phyloP scores from a whole-genome alignment of 2,329 filamentous ascomycete species.

The Metarhizium rileyi region DNA sequence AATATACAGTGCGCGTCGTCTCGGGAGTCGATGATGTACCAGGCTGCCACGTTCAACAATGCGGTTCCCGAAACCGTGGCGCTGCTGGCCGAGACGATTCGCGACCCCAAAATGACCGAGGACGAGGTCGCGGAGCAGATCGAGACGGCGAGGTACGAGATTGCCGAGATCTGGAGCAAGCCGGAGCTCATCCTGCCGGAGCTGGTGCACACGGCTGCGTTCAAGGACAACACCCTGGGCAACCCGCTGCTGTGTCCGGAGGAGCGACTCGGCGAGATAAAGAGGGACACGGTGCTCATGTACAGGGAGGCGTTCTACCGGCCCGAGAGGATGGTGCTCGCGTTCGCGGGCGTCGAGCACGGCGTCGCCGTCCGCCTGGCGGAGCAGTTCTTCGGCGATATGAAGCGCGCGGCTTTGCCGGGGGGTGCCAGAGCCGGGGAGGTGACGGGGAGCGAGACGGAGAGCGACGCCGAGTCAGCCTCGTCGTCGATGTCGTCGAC shows the following conservation, averaged over 20 bases:
- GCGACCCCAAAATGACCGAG: conserved; percentile 73
- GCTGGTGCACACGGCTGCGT: conserved; percentile 89
- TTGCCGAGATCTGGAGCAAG: conserved; percentile 95
- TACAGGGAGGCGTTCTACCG: conserved; percentile 80
- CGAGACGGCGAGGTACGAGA: conserved; percentile 88
- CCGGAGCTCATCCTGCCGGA: conserved; percentile 93
- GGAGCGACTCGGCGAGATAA: conserved; percentile 68
- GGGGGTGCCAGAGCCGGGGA: neutral
- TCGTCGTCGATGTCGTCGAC: conserved; percentile 16
- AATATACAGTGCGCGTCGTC: conserved; percentile 97
- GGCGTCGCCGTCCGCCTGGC: conserved; percentile 67
- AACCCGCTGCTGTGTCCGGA: conserved; percentile 87
- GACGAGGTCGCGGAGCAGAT: conserved; percentile 81
- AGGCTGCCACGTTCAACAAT: conserved; percentile 93
- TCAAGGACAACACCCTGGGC: conserved; percentile 90
- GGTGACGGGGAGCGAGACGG: conserved; percentile 23
- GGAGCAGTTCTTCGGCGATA: conserved; percentile 84
- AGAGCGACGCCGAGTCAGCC: neutral
- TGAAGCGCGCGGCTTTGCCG: conserved; percentile 40
- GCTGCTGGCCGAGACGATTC: conserved; percentile 87
- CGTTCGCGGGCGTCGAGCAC: conserved; percentile 88
- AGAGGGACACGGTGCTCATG: conserved; percentile 60
- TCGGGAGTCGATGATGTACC: conserved; percentile 96
- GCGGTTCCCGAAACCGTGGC: conserved; percentile 74
- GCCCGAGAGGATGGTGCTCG: conserved; percentile 86